Base-by-base conservation (phyloP, 108 stramenopile species). In the Conticribra weissflogii region DNA sequence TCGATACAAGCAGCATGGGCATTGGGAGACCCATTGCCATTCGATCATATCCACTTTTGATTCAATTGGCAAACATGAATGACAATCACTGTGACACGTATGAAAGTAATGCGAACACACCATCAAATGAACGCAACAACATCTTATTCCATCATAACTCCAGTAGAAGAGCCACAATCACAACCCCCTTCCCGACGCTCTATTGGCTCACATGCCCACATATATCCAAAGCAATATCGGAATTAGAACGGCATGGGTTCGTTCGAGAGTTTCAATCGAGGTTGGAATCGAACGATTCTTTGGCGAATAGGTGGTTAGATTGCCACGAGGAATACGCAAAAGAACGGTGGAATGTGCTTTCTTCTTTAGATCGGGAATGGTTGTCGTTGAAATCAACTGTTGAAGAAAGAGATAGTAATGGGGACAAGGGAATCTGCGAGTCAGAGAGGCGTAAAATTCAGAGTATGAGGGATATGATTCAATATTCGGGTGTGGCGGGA, bases 131-230 rank as follows among this genome's bases (percentile, higher is more conserved):
- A n/a, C n/a, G n/a, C n/a, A n/a, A n/a, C n/a, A n/a, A n/a, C n/a
- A n/a, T n/a, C n/a, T n/a, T n/a, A n/a, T n/a, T n/a, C n/a, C n/a
- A n/a, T n/a, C n/a, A n/a, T n/a, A n/a, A n/a, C n/a, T n/a, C 23
- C 17, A 27, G 1, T 31, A 36, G 32, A 25, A 53, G 18, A 55
- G 70, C 36, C 72, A 79, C 60, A 64, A 81, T 30, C 47, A 55
- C 28, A n/a, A 85, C 85, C 0, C 90, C 90, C 19, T 88, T 91
- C 66, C 90, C 90, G 7, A 91, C 90, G 19, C 24, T 91, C 44
- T 91, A 84, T 45, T 91, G 90, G 90, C 61, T 91, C 7, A 82
- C 82, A 1, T 81, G 84, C 52, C 85, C 87, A 0, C 63, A 75
- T 18, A 78, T 91, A n/a, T 83, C 81, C 0, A 69, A 64, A 1